Conservation (phyloP, 2,329 filamentous ascomycete genomes). For the Boeremia exigua region DNA sequence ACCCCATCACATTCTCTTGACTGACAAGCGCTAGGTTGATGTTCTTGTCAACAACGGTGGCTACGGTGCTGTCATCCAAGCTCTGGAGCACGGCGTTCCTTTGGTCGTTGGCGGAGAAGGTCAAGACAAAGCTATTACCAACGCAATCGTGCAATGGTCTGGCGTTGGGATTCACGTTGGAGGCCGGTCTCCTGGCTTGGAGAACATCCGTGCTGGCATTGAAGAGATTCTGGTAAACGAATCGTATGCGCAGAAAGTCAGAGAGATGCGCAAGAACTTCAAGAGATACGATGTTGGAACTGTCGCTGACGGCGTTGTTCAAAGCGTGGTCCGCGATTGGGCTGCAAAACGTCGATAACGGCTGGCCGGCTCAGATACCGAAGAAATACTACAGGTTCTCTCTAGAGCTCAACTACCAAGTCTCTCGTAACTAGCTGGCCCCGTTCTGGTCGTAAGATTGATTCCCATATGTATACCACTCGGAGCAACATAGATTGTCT, state of each 20-base stretch:
- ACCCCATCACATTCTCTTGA: no score
- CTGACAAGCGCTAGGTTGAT: background rate
- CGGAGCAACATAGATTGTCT: no score
- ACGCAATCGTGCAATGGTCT: background rate
- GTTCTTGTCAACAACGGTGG: conserved; percentile 1
- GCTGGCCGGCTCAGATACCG: background rate
- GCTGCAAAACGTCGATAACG: background rate
- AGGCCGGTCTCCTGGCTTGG: background rate
- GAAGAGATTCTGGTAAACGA: background rate
- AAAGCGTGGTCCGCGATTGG: background rate
- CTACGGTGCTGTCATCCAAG: background rate
- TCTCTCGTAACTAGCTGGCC: no score
- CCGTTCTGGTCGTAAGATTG: no score
- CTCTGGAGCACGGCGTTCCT: background rate
- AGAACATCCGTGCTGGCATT: background rate
- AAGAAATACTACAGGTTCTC: no score
- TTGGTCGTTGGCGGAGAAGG: background rate
- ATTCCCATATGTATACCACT: no score
- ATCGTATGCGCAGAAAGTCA: background rate
- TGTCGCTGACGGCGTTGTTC: background rate
- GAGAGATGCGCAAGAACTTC: background rate
- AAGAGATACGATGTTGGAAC: background rate
- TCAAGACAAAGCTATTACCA: conserved; percentile 1
- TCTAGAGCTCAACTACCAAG: no score
- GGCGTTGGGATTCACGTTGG: background rate